Evolutionary conservation across 2,329 filamentous ascomycete species (phyloP), one percentile per base, ranked within the genome.

Genomic region (Elsinoe australis): DNA sequence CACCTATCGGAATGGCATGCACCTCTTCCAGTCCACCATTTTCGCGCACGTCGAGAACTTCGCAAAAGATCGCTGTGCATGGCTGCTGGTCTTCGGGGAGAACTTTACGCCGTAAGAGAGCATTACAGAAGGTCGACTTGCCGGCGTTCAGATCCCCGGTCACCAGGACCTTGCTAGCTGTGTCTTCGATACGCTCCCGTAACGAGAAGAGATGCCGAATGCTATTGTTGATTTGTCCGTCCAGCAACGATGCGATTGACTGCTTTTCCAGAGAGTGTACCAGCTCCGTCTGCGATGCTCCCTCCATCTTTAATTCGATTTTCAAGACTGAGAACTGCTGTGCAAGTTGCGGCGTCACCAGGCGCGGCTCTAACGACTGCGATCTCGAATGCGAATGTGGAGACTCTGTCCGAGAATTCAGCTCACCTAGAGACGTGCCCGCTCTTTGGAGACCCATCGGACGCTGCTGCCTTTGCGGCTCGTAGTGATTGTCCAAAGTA

Each of bases 41-140:
- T 63, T 95, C 88, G 55, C 87, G 80, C 4, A 86, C 85, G 66
- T 98, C 89, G 50, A 98, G 68, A 2, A 98, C 92, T 64, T 98
- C 92, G 64, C 92, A 98, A 68, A 98, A 98, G 50, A 98, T 95
- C 66, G 87, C 92, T 1, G 92, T 98, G 67, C 92, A 98, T 1
- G 92, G 92, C 62, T 96, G 92, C 65, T 98, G 90, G 59, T 98
- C 92, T 67, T 96, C 92, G 0, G 92, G 92, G 3, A 98, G 69
- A 21, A 98, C 79, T 67, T 96, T 96, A 53, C 89, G 80, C 52
- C 92, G 83, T 32, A 98, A 69, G 2, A 98, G 72, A n/a, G 92
- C 92, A 66, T 98, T 98, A 70, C 92, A 98, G 59, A 98, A 98
- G 1, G 92, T 98, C 3, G 92, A 98, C 64, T 98, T 98, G 61